phyloP scores from a whole-genome alignment of 208 protist genomes.

The Acanthamoeba culbertsoni region DNA sequence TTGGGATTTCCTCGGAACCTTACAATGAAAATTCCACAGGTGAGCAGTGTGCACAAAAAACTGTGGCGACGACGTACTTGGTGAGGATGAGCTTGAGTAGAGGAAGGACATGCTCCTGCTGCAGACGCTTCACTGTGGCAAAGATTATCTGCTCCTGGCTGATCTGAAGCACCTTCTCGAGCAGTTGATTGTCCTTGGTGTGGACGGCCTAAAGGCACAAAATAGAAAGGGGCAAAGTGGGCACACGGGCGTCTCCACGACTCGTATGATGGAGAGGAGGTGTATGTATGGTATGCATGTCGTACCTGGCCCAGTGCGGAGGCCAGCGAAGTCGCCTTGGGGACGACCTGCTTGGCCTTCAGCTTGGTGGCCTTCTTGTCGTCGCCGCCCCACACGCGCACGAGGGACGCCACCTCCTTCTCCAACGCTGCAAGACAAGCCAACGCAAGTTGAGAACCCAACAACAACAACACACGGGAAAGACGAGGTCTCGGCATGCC shows the following conservation, averaged over 20 bases:
- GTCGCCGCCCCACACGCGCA: background rate
- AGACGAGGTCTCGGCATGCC: background rate
- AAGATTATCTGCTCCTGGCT: background rate
- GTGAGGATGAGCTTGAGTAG: background rate
- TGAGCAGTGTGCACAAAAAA: background rate
- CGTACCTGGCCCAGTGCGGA: background rate
- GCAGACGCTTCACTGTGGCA: background rate
- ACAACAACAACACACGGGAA: background rate
- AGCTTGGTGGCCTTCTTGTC: background rate
- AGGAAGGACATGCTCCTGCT: background rate
- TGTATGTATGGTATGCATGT: background rate
- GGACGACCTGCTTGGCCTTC: background rate
- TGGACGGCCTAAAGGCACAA: background rate
- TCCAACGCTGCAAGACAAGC: background rate
- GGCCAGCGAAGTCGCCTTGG: constrained; percentile 2
- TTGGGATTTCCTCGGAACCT: constrained; percentile 33
- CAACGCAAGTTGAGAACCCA: no score
- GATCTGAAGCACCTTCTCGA: background rate
- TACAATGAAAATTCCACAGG: background rate
- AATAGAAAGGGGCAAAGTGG: background rate
- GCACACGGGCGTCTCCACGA: background rate
- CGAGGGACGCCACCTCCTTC: background rate
- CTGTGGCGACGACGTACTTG: background rate
- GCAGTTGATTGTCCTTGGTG: constrained; percentile 14
- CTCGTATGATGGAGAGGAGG: background rate